Percentiles rank a stretch among this genome's conserved stretches.
Conservation (phyloP, 2,329 filamentous ascomycete genomes). For the Colletotrichum salicis region DNA sequence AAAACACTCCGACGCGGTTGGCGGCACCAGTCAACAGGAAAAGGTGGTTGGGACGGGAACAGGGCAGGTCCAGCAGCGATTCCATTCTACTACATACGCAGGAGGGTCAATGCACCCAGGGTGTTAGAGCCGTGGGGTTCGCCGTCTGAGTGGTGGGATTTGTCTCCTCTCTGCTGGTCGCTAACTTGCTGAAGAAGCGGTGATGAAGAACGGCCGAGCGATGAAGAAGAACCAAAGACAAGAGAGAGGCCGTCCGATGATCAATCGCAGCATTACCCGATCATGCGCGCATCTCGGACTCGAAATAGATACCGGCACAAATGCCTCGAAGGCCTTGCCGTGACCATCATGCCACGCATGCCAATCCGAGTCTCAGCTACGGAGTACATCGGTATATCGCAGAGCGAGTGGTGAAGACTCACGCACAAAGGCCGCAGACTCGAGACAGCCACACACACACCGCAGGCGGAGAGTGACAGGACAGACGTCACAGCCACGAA, state of each 20-base stretch:
- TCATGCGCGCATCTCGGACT: neutral
- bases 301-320: neutral
- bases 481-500: slow-evolving; percentile 30
- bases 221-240: neutral
- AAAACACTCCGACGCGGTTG: slow-evolving; percentile 11
- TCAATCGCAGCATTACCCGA: neutral
- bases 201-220: neutral
- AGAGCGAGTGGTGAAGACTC: slow-evolving; percentile 21
- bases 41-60: slow-evolving; percentile 17
- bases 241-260: too few relatives aligned
- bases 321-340: slow-evolving; percentile 14
- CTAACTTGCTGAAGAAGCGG: slow-evolving; percentile 22
- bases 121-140: slow-evolving; percentile 18
- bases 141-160: slow-evolving; percentile 1
- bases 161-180: neutral
- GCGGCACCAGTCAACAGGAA: neutral
- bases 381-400: slow-evolving; percentile 5
- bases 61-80: neutral
- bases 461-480: neutral
- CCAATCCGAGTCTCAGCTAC: slow-evolving; percentile 17
- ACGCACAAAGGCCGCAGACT: slow-evolving; percentile 33
- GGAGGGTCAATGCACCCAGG: slow-evolving; percentile 16
- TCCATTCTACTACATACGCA: neutral
- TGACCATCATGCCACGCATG: neutral
- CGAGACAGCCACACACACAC: slow-evolving; percentile 20